A percentile compares a stretch with the other conserved stretches of the same genome.
Conservation (phyloP, 371 early-diverging fungal genomes). For the Mortierella polycephala region DNA sequence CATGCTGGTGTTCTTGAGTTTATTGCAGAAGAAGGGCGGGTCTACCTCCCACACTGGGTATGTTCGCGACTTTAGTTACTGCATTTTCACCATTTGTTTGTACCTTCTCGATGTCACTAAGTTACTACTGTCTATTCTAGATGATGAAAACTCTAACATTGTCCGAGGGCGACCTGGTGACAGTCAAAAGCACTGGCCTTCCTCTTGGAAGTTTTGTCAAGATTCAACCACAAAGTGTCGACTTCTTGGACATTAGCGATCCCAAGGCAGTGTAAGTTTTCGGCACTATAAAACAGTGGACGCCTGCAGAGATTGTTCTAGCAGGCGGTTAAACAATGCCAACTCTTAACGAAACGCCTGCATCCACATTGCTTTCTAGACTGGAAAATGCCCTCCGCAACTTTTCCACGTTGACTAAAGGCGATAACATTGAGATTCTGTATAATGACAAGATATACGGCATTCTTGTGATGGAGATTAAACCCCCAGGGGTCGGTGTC, state of each 20-base stretch:
- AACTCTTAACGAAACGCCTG: neutral
- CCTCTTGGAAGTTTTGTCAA: constrained; percentile 94
- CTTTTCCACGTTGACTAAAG: constrained; percentile 94
- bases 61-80: neutral
- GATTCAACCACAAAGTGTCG: constrained; percentile 97
- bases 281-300: neutral
- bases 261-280: constrained; percentile 92
- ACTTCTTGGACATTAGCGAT: constrained; percentile 98
- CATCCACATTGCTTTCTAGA: constrained; percentile 41
- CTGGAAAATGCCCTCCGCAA: constrained; percentile 97
- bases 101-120: neutral
- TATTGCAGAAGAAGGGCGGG: constrained; percentile 96
- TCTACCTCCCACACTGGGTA: constrained; percentile 98
- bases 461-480: constrained; percentile 93
- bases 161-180: constrained; percentile 81
- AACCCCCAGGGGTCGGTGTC: constrained; percentile 87
- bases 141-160: constrained; percentile 94
- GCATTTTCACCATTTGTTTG: neutral
- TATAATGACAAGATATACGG: constrained; percentile 93
- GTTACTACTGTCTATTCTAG: constrained; percentile 51
- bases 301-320: neutral
- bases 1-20: constrained; percentile 99
- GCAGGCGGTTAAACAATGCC: neutral
- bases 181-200: constrained; percentile 83
- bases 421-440: constrained; percentile 92